These are phyloP conservation scores for Microsporum ferrugineum DNA, from an alignment of 2,329 filamentous ascomycete genomes.

Conservation along the genomic window DNA sequence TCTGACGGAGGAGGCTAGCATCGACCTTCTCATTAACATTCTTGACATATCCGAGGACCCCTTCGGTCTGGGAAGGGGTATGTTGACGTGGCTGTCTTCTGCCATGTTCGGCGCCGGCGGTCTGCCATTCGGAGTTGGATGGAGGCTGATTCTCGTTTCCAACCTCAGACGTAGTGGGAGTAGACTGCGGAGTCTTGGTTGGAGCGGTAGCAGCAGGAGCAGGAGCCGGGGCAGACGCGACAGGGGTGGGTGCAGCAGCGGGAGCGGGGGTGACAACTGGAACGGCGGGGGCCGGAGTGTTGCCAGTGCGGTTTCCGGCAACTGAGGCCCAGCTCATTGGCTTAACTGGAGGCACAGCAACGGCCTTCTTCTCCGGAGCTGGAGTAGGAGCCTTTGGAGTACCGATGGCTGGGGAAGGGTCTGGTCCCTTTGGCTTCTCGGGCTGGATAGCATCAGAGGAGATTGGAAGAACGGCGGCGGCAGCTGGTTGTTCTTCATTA, in stretches of 20 bases:
- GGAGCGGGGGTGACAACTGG: slow-evolving; percentile 26
- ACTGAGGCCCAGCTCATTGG: slow-evolving; percentile 55
- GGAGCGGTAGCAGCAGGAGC: slow-evolving; percentile 26
- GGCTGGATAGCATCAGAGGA: slow-evolving; percentile 32
- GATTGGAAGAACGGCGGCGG: slow-evolving; percentile 1
- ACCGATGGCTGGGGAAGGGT: slow-evolving; percentile 46
- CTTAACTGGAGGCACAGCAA: slow-evolving; percentile 32
- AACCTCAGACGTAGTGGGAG: slow-evolving; percentile 29
- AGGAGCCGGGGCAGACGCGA: slow-evolving; percentile 24
- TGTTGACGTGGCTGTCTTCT: slow-evolving; percentile 72
- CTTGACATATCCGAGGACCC: slow-evolving; percentile 82
- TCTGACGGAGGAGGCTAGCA: slow-evolving; percentile 56
- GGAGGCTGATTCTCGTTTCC: slow-evolving; percentile 73
- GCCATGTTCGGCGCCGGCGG: slow-evolving; percentile 62
- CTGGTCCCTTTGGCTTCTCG: slow-evolving; percentile 56
- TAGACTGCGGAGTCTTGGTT: slow-evolving; percentile 20
- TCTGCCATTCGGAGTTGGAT: slow-evolving; percentile 70
- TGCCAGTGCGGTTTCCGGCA: slow-evolving; percentile 37
- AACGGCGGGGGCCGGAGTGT: slow-evolving; percentile 25
- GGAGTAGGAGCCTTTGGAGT: slow-evolving; percentile 33
- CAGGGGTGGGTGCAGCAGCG: slow-evolving; percentile 20
- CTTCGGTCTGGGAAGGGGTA: slow-evolving; percentile 51
- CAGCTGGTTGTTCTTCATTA: slow-evolving; percentile 3
- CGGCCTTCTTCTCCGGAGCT: slow-evolving; percentile 42
- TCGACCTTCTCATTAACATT: slow-evolving; percentile 86